Percentiles rank a stretch among this genome's conserved stretches.
These are phyloP conservation scores for Colletotrichum sp. DNA, from an alignment of 2,329 filamentous ascomycete genomes.

Conservation along the genomic window DNA sequence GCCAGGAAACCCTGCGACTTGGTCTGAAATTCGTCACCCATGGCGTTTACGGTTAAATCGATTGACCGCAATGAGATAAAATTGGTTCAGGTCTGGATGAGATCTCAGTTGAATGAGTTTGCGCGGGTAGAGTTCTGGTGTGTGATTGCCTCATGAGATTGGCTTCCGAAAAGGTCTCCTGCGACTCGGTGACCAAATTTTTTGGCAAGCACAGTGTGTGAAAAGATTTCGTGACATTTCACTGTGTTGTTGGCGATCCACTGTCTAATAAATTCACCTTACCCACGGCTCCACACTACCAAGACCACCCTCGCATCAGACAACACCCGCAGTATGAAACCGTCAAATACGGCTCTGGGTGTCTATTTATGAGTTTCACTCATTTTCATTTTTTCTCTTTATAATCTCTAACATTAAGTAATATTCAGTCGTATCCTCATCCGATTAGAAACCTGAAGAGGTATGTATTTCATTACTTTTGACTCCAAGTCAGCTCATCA, in stretches of 20 bases:
- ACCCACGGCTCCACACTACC: background rate
- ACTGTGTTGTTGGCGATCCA: background rate
- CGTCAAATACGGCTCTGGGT: background rate
- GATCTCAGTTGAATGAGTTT: background rate
- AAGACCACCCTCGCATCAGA: background rate
- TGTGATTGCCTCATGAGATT: background rate
- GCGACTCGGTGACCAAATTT: background rate
- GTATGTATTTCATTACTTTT: background rate
- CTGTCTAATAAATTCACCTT: background rate
- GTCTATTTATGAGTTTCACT: background rate
- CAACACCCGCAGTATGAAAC: background rate
- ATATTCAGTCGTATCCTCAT: background rate
- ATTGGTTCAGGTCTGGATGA: background rate
- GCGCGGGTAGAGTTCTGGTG: background rate
- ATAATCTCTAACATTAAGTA: no score
- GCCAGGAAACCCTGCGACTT: conserved; percentile 51
- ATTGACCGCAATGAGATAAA: background rate
- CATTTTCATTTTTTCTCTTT: background rate
- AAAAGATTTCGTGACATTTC: background rate
- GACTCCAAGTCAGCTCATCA: background rate
- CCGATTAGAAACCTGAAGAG: background rate
- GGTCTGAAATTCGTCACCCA: conserved; percentile 44
- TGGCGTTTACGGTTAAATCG: background rate
- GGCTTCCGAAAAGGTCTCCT: background rate
- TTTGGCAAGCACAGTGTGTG: background rate